phyloP scores from a whole-genome alignment of 129 eudicot species.

The Ambrosia trifida region DNA sequence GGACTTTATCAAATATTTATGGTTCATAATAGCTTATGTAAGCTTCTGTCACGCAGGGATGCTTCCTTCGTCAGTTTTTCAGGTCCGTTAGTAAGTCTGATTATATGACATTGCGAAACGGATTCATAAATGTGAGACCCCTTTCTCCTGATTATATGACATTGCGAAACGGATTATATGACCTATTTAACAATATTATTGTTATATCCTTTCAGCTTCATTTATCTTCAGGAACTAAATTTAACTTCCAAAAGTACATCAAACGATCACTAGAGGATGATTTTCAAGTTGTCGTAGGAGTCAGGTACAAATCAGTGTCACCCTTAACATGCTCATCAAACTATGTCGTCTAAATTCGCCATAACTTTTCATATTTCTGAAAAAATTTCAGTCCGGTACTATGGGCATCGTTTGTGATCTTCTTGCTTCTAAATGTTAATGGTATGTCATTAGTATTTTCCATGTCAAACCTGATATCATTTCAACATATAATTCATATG shows the following conservation, averaged over 20 bases:
- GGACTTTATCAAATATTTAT: constrained; percentile 4
- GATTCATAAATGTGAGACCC: constrained; percentile 75
- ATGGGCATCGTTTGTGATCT: constrained; percentile 92
- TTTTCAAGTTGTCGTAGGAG: constrained; percentile 79
- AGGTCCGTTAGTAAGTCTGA: constrained; percentile 76
- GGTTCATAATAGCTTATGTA: neutral
- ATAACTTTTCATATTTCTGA: neutral
- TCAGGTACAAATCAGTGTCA: constrained; percentile 54
- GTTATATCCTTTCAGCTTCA: constrained; percentile 52
- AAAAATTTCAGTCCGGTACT: constrained; percentile 69
- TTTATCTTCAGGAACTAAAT: constrained; percentile 76
- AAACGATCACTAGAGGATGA: constrained; percentile 94
- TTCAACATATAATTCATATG: neutral
- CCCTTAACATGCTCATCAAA: neutral
- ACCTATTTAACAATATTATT: constrained; percentile 4
- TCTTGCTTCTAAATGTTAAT: constrained; percentile 80
- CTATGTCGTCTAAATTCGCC: neutral
- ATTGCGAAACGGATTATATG: constrained; percentile 83
- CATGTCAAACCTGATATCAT: neutral
- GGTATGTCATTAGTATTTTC: constrained; percentile 40
- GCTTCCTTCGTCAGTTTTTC: constrained; percentile 81
- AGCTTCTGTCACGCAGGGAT: constrained; percentile 54
- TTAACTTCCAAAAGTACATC: constrained; percentile 88
- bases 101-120: constrained; percentile 83
- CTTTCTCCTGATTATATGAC: constrained; percentile 52